A percentile compares a stretch with the other conserved stretches of the same genome.
phyloP scores from a whole-genome alignment of 2,329 filamentous ascomycete species.

The Epichloe hybrida region DNA sequence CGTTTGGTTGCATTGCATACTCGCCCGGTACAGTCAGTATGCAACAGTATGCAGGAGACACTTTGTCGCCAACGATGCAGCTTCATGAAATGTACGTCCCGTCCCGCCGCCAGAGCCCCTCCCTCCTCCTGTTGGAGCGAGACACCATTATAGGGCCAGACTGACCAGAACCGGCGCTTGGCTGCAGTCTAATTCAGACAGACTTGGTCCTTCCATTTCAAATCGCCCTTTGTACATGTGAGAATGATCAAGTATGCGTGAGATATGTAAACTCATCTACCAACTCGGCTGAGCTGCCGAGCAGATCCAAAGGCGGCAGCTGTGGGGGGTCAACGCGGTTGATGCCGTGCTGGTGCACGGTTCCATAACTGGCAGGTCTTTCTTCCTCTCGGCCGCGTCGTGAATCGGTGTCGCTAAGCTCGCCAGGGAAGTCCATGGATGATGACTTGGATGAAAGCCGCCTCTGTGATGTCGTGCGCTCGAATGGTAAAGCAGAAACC shows the following conservation, averaged over 20 bases:
- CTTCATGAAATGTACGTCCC: background rate
- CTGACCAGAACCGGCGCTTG: no score
- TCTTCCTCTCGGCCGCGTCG: slow-evolving; percentile 25
- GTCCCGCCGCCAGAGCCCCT: background rate
- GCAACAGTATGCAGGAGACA: no score
- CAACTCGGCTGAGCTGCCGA: slow-evolving; percentile 43
- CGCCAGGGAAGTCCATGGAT: slow-evolving; percentile 33
- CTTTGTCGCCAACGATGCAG: background rate
- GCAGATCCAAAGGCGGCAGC: slow-evolving; percentile 28
- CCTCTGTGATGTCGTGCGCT: slow-evolving; percentile 39
- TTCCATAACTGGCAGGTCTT: slow-evolving; percentile 39
- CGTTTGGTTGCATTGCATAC: no score
- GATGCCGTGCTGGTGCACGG: slow-evolving; percentile 44
- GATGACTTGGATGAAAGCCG: slow-evolving; percentile 39
- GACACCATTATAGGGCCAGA: background rate
- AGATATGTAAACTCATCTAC: slow-evolving; percentile 25
- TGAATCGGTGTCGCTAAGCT: slow-evolving; percentile 29
- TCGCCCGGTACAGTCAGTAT: no score
- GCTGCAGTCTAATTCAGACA: no score
- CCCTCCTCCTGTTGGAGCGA: background rate
- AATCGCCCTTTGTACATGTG: no score
- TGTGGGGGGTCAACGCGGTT: slow-evolving; percentile 36
- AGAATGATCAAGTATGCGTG: background rate
- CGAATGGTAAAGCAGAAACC: slow-evolving; percentile 36
- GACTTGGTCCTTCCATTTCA: no score